These are phyloP conservation scores for Sporothrix pseudoabietina DNA, from an alignment of 2,329 filamentous ascomycete genomes.

Conservation along the genomic window DNA sequence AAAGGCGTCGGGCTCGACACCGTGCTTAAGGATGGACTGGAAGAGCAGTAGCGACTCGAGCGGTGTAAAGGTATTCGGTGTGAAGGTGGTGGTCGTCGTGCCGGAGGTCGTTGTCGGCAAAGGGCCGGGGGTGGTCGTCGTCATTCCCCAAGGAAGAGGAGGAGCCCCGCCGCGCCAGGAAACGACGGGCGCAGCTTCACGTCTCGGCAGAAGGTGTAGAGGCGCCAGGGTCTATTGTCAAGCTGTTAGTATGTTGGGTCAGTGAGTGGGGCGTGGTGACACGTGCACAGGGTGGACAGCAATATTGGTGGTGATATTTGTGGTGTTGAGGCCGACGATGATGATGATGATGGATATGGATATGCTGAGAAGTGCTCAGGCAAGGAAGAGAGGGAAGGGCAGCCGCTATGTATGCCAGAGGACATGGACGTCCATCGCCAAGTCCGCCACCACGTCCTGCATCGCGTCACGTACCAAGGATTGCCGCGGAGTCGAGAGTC, in stretches of 20 bases:
- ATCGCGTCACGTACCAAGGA: conserved; percentile 21
- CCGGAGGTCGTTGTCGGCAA: background rate
- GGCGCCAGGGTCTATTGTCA: conserved; percentile 41
- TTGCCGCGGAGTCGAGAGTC: background rate
- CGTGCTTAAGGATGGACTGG: conserved; percentile 40
- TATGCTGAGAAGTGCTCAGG: background rate
- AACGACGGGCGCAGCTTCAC: conserved; percentile 41
- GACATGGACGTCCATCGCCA: background rate
- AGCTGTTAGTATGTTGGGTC: background rate
- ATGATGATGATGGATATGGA: background rate
- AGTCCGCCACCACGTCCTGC: background rate
- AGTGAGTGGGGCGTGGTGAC: background rate
- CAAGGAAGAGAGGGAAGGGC: background rate
- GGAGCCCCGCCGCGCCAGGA: conserved; percentile 41
- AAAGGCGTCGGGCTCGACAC: conserved; percentile 41
- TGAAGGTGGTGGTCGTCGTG: no score
- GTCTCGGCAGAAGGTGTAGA: conserved; percentile 42
- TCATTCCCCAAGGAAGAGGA: conserved; percentile 41
- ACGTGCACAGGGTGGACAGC: background rate
- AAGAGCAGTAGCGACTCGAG: conserved; percentile 44
- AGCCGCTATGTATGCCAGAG: background rate
- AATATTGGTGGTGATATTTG: background rate
- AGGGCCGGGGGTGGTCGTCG: conserved; percentile 36
- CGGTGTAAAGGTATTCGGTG: conserved; percentile 38
- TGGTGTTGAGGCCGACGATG: background rate